Evolutionary conservation across 805 yeast species (phyloP).

Genomic region (Blastobotrys muscicola): DNA sequence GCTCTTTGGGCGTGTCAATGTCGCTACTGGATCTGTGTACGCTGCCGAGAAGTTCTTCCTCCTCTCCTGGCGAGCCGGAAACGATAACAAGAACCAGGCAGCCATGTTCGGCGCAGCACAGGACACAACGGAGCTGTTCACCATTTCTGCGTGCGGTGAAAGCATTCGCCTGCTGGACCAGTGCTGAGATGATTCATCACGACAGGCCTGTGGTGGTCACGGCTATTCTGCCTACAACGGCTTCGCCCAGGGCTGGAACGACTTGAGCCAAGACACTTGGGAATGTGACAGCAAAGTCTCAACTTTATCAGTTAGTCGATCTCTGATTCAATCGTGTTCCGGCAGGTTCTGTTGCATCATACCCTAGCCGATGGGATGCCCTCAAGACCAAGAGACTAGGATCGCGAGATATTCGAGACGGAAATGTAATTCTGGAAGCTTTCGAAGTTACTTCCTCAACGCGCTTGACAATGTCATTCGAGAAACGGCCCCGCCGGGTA

Average conservation of each 20-base stretch:
- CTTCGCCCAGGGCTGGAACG: constrained; percentile 78
- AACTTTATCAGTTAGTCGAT: constrained; percentile 75
- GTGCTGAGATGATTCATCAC: constrained; percentile 75
- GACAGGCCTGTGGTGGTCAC: constrained; percentile 95
- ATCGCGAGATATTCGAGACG: constrained; percentile 20
- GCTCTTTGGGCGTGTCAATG: constrained; percentile 78
- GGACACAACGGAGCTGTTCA: constrained; percentile 67
- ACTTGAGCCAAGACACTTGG: constrained; percentile 96
- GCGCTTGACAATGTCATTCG: constrained; percentile 30
- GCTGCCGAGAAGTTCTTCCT: constrained; percentile 63
- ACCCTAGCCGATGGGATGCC: constrained; percentile 26
- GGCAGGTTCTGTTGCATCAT: constrained; percentile 39
- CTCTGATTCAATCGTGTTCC: constrained; percentile 46
- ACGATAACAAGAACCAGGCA: constrained; percentile 42
- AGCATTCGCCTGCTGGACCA: constrained; percentile 82
- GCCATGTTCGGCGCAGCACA: constrained; percentile 41
- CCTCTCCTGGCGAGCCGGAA: constrained; percentile 41
- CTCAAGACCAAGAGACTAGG: constrained; percentile 12
- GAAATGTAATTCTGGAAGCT: constrained; percentile 24
- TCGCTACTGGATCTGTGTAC: constrained; percentile 81
- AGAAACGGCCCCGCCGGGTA: constrained; percentile 28
- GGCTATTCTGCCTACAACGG: constrained; percentile 92
- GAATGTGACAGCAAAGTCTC: constrained; percentile 92
- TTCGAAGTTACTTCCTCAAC: constrained; percentile 29
- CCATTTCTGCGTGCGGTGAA: constrained; percentile 80